Evolutionary conservation across 192 early-diverging fungal species (phyloP).

Genomic region (Kickxella alabastrina): DNA sequence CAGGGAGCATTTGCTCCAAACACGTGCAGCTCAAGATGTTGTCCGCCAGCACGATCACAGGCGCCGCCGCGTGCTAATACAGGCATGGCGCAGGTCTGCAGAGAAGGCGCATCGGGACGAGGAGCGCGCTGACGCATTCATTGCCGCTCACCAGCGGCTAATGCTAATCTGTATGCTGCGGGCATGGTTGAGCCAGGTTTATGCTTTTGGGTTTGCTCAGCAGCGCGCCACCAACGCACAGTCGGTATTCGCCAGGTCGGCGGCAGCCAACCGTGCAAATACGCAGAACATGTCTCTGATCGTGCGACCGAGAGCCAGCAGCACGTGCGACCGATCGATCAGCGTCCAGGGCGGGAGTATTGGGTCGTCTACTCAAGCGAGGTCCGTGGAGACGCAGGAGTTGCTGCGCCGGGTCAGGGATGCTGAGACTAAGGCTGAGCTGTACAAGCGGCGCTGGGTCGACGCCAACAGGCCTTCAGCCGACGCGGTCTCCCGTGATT

Average conservation of each 20-base stretch:
- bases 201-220: no score
- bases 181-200: no score
- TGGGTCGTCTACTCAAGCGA: neutral
- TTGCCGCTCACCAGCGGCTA: neutral
- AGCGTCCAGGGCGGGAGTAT: conserved; percentile 7
- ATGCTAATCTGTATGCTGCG: no score
- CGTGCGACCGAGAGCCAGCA: no score
- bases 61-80: conserved; percentile 22
- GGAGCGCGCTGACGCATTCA: conserved; percentile 1
- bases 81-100: conserved; percentile 32
- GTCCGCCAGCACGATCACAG: conserved; percentile 14
- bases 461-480: conserved; percentile 1
- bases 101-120: conserved; percentile 1
- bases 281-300: neutral
- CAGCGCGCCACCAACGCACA: no score
- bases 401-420: conserved; percentile 4
- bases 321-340: conserved; percentile 8
- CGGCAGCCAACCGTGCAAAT: conserved; percentile 12
- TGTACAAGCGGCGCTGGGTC: conserved; percentile 5
- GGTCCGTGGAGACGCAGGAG: conserved; percentile 3
- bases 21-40: conserved; percentile 31
- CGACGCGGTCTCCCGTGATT: neutral
- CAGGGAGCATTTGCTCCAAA: conserved; percentile 15
- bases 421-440: conserved; percentile 9
- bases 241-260: neutral